Evolutionary conservation across 2,329 filamentous ascomycete species (phyloP).

Genomic region (Paracoccidioides brasiliensis): DNA sequence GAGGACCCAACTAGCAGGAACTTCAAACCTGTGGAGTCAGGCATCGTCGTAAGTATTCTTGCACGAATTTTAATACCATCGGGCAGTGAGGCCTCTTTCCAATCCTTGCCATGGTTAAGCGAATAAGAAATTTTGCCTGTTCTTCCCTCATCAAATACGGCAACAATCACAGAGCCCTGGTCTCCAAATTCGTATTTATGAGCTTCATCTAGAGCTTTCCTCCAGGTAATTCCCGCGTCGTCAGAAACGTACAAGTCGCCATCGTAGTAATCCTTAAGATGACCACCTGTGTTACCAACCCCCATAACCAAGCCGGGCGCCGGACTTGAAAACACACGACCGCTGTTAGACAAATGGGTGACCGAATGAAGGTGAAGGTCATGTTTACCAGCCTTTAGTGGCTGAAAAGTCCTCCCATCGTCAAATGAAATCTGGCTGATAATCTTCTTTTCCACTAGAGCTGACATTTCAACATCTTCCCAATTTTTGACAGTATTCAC

Average conservation of each 20-base stretch:
- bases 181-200: slow-evolving; percentile 97
- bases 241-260: slow-evolving; percentile 80
- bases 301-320: slow-evolving; percentile 91
- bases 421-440: slow-evolving; percentile 84
- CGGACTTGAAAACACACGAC: slow-evolving; percentile 82
- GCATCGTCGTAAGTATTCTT: slow-evolving; percentile 67
- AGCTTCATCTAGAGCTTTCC: slow-evolving; percentile 55
- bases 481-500: slow-evolving; percentile 84
- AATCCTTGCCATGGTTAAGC: slow-evolving; percentile 75
- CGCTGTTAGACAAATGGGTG: slow-evolving; percentile 68
- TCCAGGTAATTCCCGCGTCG: slow-evolving; percentile 80
- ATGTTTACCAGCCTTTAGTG: slow-evolving; percentile 52
- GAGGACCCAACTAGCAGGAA: slow-evolving; percentile 62
- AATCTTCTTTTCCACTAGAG: slow-evolving; percentile 42
- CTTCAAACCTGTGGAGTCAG: slow-evolving; percentile 84
- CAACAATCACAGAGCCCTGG: slow-evolving; percentile 76
- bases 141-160: slow-evolving; percentile 54
- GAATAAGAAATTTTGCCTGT: slow-evolving; percentile 61
- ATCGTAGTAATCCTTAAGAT: slow-evolving; percentile 56
- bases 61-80: slow-evolving; percentile 62
- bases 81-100: slow-evolving; percentile 59
- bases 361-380: slow-evolving; percentile 83
- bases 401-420: slow-evolving; percentile 75
- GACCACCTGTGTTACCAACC: slow-evolving; percentile 74
- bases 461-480: slow-evolving; percentile 52